Base-by-base conservation (phyloP, 768 basidiomycete genomes). In the Boletus sp. region DNA sequence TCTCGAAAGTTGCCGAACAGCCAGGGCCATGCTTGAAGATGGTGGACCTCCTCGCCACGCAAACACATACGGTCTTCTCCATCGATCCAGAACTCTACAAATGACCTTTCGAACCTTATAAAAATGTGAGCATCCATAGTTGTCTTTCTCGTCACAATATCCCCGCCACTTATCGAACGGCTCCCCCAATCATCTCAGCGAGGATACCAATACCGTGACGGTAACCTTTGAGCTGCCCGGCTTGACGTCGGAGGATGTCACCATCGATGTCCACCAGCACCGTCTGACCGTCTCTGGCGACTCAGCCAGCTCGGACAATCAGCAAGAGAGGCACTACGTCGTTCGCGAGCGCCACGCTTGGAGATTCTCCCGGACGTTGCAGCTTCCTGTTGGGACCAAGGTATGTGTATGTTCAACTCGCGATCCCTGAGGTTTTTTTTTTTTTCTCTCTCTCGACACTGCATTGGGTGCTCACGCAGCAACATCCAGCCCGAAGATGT, bases 171-270 rank as follows among this genome's bases (percentile, higher is more conserved):
- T 5, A 0, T 51, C 32, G 11, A 32, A 32, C 32, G 5, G 3
- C 32, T 7, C 2, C 34, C 15, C 25, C 34, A 1, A 21, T 39
- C 17, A 21, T 19, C 37, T 7, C 14, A 29, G 13, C 30, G n/a
- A 70, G 15, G 71, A 74, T 1, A 61, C 63, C n/a, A 76, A 77
- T 56, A 53, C 59, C 19, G 75, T 82, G 27, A 80, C 77, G 2
- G 81, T 79, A 10, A 75, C 75, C 7, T 80, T 84, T 51, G 84
- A 83, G 59, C 66, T 82, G 2, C 82, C 83, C 5, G 81, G 83
- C 9, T 63, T 83, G 50, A 77, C 73, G 50, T 78, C 79, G 51
- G 75, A 79, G 39, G 71, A 75, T 45, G 72, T 83, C 39, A 59
- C 67, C 34, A 77, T 83, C 46, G 75, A 82, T 49, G 64, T 82